Conservation (phyloP, 768 basidiomycete species). For the Russula earlei region DNA sequence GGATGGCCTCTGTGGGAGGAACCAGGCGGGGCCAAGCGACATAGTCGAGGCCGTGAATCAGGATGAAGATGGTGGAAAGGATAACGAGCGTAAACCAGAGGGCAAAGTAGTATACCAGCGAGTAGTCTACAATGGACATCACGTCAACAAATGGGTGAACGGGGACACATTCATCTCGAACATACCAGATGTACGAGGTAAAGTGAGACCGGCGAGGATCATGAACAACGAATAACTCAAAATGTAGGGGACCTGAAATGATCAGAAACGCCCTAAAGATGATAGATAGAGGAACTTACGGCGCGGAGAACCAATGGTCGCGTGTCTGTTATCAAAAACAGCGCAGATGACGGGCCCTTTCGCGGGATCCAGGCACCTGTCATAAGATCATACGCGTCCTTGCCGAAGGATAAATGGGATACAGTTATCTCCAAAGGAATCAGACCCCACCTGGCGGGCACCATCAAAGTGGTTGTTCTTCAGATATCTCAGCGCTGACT, state of each 20-base stretch:
- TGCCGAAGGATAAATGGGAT: not conserved
- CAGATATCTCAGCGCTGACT: constrained; percentile 75
- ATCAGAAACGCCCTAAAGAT: not conserved
- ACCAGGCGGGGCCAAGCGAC: constrained; percentile 90
- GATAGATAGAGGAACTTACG: constrained; percentile 37
- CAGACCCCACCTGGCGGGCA: constrained; percentile 56
- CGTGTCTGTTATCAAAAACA: constrained; percentile 66
- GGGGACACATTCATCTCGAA: constrained; percentile 12
- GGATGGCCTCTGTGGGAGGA: constrained; percentile 67
- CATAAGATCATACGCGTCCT: constrained; percentile 93
- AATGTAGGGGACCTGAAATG: constrained; percentile 68
- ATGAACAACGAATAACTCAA: constrained; percentile 77
- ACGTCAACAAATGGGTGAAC: constrained; percentile 8
- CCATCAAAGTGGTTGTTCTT: constrained; percentile 98
- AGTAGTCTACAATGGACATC: constrained; percentile 53
- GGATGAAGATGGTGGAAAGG: constrained; percentile 59
- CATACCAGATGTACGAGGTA: constrained; percentile 83
- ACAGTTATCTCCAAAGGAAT: not conserved
- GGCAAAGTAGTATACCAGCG: constrained; percentile 74
- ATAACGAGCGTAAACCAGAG: constrained; percentile 66
- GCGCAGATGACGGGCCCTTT: constrained; percentile 56
- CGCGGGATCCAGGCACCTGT: constrained; percentile 88
- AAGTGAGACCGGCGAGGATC: constrained; percentile 76
- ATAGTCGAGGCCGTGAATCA: constrained; percentile 85
- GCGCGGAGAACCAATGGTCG: constrained; percentile 79